phyloP scores from a whole-genome alignment of 2,329 filamentous ascomycete species.

The Cercospora citrullina region DNA sequence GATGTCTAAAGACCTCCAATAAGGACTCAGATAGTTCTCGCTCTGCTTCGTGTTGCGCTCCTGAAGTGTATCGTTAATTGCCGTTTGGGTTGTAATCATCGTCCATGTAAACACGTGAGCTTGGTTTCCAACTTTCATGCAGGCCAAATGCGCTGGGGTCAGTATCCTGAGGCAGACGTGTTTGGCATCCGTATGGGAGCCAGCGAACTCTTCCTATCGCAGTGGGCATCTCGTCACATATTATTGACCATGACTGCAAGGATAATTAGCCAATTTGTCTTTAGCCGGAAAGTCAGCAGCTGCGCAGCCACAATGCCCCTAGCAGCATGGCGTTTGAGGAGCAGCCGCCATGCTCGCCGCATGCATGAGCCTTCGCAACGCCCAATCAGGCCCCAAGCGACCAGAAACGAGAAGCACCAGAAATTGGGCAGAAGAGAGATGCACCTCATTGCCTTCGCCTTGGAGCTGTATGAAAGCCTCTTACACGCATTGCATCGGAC shows the following conservation, averaged over 20 bases:
- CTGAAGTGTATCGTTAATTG: not conserved
- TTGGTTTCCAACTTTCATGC: not conserved
- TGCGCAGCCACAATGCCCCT: too few species aligned
- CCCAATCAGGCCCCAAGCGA: not conserved
- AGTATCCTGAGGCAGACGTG: not conserved
- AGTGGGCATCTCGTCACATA: not conserved
- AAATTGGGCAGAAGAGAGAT: not conserved
- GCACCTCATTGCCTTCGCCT: not conserved
- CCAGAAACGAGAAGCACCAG: not conserved
- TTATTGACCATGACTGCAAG: not conserved
- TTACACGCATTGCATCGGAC: not conserved
- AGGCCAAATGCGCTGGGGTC: not conserved
- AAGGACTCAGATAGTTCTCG: not conserved
- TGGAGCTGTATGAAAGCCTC: not conserved
- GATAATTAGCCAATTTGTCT: not conserved
- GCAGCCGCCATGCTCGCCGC: too few species aligned
- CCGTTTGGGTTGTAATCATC: not conserved
- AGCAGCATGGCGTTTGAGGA: too few species aligned
- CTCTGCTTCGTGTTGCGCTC: not conserved
- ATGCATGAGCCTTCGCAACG: too few species aligned
- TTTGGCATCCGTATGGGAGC: not conserved
- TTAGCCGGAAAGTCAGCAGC: not conserved
- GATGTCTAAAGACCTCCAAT: not conserved
- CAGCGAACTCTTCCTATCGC: not conserved
- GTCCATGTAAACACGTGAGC: not conserved